Base-by-base conservation (phyloP, 257 asterid genomes). In the Vinca minor region DNA sequence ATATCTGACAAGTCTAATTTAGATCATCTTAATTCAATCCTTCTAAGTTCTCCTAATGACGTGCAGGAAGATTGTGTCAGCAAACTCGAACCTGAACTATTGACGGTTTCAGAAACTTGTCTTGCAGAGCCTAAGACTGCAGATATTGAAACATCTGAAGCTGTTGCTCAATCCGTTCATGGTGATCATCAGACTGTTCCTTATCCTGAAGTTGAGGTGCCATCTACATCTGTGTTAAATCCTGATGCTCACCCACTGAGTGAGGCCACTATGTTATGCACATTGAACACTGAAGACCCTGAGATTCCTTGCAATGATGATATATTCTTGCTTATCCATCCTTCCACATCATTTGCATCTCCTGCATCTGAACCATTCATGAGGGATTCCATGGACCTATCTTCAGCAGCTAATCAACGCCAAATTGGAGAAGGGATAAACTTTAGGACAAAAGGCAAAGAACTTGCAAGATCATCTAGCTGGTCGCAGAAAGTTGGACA, bases 281-380 rank as follows among this genome's bases (percentile, higher is more conserved):
- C 78, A 1, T 65, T 93, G 74, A 93, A 93, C 85, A 79, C 94
- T 0, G 95, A 87, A 79, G 97, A 87, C 80, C 69, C 96, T 32
- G 97, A 93, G 68, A 84, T 89, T 83, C 99, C 99, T 64, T 87
- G 99, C 81, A 93, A 93, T 60, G 99, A 93, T 77, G 99, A 93
- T 73, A 89, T 93, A 75, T 93, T 93, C 87, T 84, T 93, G 79
- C 98, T 93, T 69, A 93, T 89, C 74, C 98, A 89, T 76, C 91
- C 91, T 73, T 79, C 90, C 55, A 63, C 86, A 14, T 76, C 89
- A 49, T 84, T 80, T 73, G 81, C 78, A 64, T 72, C 85, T 66
- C 74, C 91, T 62, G 57, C 87, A 61, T 65, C 82, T 62, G 89
- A 79, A 65, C 79, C 80, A 39, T 64, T 59, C 69, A 68, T 72